These are phyloP conservation scores for Russula virescens DNA, from an alignment of 768 basidiomycete species.

Conservation along the genomic window DNA sequence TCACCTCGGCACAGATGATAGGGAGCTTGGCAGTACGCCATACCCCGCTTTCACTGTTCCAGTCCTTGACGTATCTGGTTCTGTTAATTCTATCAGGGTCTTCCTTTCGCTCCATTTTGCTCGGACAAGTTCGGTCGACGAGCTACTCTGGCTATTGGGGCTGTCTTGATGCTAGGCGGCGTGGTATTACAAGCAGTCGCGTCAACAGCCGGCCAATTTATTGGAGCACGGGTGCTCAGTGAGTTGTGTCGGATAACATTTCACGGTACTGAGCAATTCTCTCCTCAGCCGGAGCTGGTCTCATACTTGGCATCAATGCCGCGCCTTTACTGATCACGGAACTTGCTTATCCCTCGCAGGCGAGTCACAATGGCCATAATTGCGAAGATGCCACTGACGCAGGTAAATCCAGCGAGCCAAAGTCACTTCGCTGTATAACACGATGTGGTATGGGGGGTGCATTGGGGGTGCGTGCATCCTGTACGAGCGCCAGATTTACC, in stretches of 20 bases:
- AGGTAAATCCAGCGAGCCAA: constrained; percentile 39
- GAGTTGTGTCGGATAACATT: constrained; percentile 20
- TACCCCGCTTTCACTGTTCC: background rate
- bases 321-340: constrained; percentile 61
- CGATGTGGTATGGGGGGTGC: constrained; percentile 70
- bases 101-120: constrained; percentile 55
- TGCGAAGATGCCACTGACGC: constrained; percentile 26
- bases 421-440: constrained; percentile 61
- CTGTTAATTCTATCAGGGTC: constrained; percentile 34
- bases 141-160: constrained; percentile 52
- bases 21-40: constrained; percentile 45
- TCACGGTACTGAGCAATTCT: constrained; percentile 1
- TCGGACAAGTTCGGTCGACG: constrained; percentile 62
- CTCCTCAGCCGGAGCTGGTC: constrained; percentile 54
- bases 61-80: background rate
- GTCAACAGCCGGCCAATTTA: constrained; percentile 44
- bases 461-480: constrained; percentile 42
- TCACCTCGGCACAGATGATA: constrained; percentile 60
- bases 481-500: constrained; percentile 28
- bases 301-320: constrained; percentile 56
- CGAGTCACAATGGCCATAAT: constrained; percentile 25
- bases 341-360: constrained; percentile 67
- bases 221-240: constrained; percentile 53
- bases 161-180: constrained; percentile 58
- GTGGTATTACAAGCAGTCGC: constrained; percentile 51